Percentiles rank a stretch among this genome's conserved stretches.
Conservation (phyloP, 2,329 filamentous ascomycete genomes). For the Fusarium dlaminii region DNA sequence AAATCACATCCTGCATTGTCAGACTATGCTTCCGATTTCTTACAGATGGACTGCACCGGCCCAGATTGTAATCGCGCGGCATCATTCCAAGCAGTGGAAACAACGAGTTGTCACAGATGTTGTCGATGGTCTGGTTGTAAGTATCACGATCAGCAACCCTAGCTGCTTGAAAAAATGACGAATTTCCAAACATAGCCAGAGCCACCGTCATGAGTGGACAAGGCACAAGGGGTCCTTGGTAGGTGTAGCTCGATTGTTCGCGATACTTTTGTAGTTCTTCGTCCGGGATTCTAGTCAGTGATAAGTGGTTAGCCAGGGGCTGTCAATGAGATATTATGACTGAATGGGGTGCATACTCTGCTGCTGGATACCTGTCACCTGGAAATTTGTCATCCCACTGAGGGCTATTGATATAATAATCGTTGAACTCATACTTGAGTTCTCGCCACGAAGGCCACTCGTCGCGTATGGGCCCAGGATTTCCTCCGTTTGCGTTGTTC, state of each 20-base stretch:
- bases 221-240: not conserved
- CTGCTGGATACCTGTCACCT: not conserved
- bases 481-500: slow-evolving; percentile 2
- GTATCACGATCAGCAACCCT: not conserved
- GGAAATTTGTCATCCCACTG: not conserved
- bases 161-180: slow-evolving; percentile 2
- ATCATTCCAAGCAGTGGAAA: not conserved
- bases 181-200: slow-evolving; percentile 17
- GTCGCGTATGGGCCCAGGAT: not conserved
- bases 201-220: slow-evolving; percentile 16
- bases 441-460: not conserved
- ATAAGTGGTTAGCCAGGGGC: not conserved
- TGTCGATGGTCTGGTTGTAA: not conserved
- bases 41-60: not conserved
- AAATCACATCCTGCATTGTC: not conserved
- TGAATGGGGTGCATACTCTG: not conserved
- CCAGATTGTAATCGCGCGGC: accelerated
- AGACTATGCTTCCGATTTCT: not conserved
- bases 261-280: not conserved
- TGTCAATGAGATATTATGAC: not conserved
- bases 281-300: not conserved
- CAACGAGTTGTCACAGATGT: not conserved
- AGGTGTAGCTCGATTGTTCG: not conserved
- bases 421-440: not conserved
- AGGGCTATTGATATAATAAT: not conserved